Evolutionary conservation across 257 asterid species (phyloP).

Genomic region (Knoxia roxburghii): DNA sequence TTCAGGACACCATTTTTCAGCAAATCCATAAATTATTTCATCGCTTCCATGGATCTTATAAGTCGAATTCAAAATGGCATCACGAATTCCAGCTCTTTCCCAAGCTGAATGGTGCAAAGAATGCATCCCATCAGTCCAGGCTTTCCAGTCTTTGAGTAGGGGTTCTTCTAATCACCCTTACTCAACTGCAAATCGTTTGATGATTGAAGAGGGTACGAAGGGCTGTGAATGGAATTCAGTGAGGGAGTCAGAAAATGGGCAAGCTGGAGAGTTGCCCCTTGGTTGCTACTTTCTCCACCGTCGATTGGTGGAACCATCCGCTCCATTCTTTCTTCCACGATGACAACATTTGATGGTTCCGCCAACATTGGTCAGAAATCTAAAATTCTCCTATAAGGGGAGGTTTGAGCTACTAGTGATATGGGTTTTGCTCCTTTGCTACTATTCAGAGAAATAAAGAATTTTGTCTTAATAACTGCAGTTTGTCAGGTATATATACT

Average conservation of each 20-base stretch:
- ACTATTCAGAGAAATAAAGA: too few relatives aligned
- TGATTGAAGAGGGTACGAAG: constrained; percentile 1
- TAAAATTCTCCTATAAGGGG: too few relatives aligned
- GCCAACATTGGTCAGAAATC: background rate
- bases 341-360: background rate
- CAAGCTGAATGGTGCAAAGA: constrained; percentile 15
- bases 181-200: background rate
- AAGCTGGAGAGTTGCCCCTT: constrained; percentile 5
- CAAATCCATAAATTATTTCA: constrained; percentile 22
- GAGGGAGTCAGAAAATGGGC: constrained; percentile 28
- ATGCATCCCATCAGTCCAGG: constrained; percentile 28
- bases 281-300: constrained; percentile 1
- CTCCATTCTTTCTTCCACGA: constrained; percentile 21
- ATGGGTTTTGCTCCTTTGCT: too few relatives aligned
- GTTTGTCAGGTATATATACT: too few relatives aligned
- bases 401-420: background rate
- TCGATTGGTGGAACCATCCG: constrained; percentile 25
- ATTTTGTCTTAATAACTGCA: too few relatives aligned
- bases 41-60: constrained; percentile 2
- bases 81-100: constrained; percentile 27
- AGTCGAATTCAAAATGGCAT: constrained; percentile 20
- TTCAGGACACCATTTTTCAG: constrained; percentile 34
- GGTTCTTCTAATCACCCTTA: background rate
- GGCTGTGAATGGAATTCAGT: constrained; percentile 7
- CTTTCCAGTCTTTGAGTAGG: constrained; percentile 23